Evolutionary conservation across 2,329 filamentous ascomycete species (phyloP).

Genomic region (Cercospora sojina): DNA sequence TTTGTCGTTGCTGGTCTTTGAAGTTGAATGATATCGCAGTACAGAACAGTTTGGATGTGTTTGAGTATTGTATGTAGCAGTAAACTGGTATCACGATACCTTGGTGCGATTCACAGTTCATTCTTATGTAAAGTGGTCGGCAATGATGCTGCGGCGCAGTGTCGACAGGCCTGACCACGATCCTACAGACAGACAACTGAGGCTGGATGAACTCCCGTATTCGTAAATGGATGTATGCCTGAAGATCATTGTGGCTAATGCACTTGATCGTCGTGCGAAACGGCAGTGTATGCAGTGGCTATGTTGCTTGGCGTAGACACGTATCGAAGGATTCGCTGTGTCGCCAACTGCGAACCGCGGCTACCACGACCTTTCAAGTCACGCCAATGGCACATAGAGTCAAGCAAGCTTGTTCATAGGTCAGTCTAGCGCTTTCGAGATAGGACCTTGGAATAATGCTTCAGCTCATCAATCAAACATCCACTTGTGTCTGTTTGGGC

Average conservation of each 20-base stretch:
- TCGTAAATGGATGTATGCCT: neutral
- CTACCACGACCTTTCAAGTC: neutral
- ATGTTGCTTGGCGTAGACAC: slow-evolving; percentile 4
- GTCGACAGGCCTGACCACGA: neutral
- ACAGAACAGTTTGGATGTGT: neutral
- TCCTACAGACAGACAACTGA: neutral
- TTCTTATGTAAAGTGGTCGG: neutral
- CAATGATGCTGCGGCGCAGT: neutral
- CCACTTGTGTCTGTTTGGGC: neutral
- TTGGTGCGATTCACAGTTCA: neutral
- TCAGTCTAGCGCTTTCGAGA: neutral
- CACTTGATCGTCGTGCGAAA: neutral
- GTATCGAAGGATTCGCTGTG: neutral
- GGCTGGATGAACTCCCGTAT: neutral
- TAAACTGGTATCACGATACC: neutral
- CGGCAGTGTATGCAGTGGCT: slow-evolving; percentile 1
- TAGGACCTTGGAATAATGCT: neutral
- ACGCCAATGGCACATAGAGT: neutral
- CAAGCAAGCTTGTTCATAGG: neutral
- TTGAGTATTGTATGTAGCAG: neutral
- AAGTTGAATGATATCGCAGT: neutral
- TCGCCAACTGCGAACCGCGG: neutral
- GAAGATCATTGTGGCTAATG: neutral
- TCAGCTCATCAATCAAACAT: neutral
- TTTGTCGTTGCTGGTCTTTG: neutral